Evolutionary conservation across 2,329 filamentous ascomycete genomes (phyloP), one percentile per base, ranked within the genome.

Genomic region (Scopulariopsis brevicaulis): DNA sequence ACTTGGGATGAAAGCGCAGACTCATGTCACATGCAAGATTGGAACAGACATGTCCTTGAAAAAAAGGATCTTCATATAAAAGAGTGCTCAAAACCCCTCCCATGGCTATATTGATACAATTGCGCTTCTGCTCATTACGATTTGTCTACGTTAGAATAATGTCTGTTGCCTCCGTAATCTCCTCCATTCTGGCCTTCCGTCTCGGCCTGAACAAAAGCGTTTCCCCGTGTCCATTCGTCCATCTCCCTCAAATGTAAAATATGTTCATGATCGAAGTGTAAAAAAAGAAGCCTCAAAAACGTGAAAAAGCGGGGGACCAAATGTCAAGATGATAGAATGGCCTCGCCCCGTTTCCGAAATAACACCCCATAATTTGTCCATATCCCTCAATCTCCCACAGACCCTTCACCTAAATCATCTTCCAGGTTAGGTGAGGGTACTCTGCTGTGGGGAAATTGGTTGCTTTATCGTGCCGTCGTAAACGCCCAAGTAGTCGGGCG

Each of bases 111-210:
- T 46, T 55, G 37, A 50, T 55, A 55, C 54, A 55, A 40, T 46
- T 50, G 43, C 50, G 50, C 43, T 51, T 50, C 22, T 56, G 25
- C 51, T 56, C 55, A 56, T 56, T 56, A 56, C 22, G 43, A 56
- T 56, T 32, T 56, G 55, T 56, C 55, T 56, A 56, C 55, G 55
- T 56, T 56, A 43, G n/a, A 24, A 25, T 56, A 56, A 56, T 48
- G 34, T 34, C 35, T 51, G 55, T 32, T 50, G 35, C 24, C 50
- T 43, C 50, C 18, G 20, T 48, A 14, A n/a, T 25, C 6, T 25
- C 18, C 40, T 24, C 14, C n/a, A n/a, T 18, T n/a, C 40, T 46
- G 40, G 18, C 40, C 14, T n/a, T 46, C 40, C 40, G 2, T 46
- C 15, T 5, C 25, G 25, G 35, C 28, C 22, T 48, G 25, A n/a